Percentiles rank a stretch among this genome's conserved stretches.
Conservation (phyloP, 495 filamentous ascomycete genomes). For the Aspergillus bridgeri region DNA sequence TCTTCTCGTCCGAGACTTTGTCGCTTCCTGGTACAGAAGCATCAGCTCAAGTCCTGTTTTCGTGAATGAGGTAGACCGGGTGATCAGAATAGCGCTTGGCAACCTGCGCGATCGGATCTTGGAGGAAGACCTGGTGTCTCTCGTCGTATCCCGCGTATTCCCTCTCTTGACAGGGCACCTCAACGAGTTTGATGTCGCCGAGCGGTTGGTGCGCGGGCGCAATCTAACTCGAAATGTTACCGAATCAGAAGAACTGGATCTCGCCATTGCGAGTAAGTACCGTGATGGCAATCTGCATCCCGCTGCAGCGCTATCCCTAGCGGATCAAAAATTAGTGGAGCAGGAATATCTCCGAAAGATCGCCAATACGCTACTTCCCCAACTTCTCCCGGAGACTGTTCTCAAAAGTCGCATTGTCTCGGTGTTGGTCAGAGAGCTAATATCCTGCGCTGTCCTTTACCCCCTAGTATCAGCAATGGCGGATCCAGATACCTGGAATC, state of each 20-base stretch:
- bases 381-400: conserved; percentile 68
- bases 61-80: conserved; percentile 76
- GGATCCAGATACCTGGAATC: conserved; percentile 97
- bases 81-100: conserved; percentile 69
- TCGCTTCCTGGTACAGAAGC: conserved; percentile 80
- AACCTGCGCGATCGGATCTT: conserved; percentile 66
- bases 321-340: conserved; percentile 76
- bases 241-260: conserved; percentile 91
- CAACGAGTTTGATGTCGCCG: conserved; percentile 85
- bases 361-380: conserved; percentile 66
- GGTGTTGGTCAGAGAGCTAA: conserved; percentile 79
- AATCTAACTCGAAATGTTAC: conserved; percentile 86
- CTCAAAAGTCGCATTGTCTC: conserved; percentile 74
- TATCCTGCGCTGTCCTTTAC: conserved; percentile 50
- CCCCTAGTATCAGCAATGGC: conserved; percentile 42
- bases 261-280: conserved; percentile 92
- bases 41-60: conserved; percentile 83
- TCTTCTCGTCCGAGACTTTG: conserved; percentile 76
- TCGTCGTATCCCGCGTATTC: conserved; percentile 75
- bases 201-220: conserved; percentile 79
- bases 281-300: conserved; percentile 84
- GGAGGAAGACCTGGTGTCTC: conserved; percentile 72
- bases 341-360: conserved; percentile 81
- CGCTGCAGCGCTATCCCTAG: conserved; percentile 76
- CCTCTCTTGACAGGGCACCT: conserved; percentile 91